These are phyloP conservation scores for Rhizopus sp. DNA, from an alignment of 371 early-diverging fungal species.

Conservation along the genomic window DNA sequence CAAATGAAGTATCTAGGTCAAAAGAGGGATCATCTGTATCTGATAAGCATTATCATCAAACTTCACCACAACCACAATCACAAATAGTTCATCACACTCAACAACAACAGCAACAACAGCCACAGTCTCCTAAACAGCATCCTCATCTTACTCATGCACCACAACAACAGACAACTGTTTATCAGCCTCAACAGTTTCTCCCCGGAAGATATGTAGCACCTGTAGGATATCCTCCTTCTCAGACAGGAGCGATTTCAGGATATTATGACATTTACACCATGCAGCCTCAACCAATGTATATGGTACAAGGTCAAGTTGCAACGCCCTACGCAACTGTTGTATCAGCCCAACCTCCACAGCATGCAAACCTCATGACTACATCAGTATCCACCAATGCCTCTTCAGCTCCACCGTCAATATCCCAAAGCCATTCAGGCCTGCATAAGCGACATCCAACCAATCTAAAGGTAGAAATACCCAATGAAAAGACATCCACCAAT, in stretches of 20 bases:
- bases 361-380: background rate
- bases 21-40: background rate
- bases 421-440: constrained; percentile 4
- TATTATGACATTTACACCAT: constrained; percentile 22
- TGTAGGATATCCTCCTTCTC: background rate
- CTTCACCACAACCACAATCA: constrained; percentile 5
- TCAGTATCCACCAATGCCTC: background rate
- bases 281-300: constrained; percentile 37
- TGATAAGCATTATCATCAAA: too few relatives aligned
- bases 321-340: constrained; percentile 7
- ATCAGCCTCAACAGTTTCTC: background rate
- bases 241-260: constrained; percentile 6
- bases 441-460: constrained; percentile 9
- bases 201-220: too few relatives aligned
- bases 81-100: background rate
- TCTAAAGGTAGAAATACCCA: constrained; percentile 20
- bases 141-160: constrained; percentile 7
- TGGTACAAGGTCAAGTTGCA: constrained; percentile 25
- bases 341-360: background rate
- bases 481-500: background rate
- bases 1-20: background rate
- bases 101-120: constrained; percentile 5
- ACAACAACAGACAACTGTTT: background rate
- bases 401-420: constrained; percentile 5
- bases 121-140: constrained; percentile 5